These are phyloP conservation scores for Cordyceps fumosorosea DNA, from an alignment of 2,329 filamentous ascomycete genomes.

Conservation along the genomic window DNA sequence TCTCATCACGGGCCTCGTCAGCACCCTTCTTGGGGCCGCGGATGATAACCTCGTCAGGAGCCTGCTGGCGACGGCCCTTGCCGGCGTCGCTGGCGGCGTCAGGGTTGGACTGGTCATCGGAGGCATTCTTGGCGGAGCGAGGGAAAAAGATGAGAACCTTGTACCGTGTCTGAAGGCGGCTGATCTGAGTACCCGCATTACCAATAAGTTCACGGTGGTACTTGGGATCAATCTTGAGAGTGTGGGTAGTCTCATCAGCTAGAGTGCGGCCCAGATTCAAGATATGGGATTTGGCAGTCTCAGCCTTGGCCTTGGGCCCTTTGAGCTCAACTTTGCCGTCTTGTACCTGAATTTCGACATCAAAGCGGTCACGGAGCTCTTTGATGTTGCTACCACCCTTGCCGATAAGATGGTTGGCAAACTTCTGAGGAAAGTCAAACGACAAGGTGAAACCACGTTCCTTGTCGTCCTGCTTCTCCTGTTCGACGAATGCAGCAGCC, in stretches of 20 bases:
- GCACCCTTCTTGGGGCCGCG: slow-evolving; percentile 90
- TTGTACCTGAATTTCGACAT: slow-evolving; percentile 77
- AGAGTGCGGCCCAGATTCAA: slow-evolving; percentile 70
- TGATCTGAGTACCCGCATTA: slow-evolving; percentile 78
- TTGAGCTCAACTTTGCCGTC: slow-evolving; percentile 94
- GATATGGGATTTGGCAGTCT: slow-evolving; percentile 79
- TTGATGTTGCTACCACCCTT: slow-evolving; percentile 61
- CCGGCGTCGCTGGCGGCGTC: slow-evolving; percentile 65
- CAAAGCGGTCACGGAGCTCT: slow-evolving; percentile 59
- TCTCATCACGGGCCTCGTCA: slow-evolving; percentile 85
- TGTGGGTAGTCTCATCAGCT: slow-evolving; percentile 83
- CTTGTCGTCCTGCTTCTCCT: slow-evolving; percentile 87
- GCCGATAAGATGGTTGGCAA: slow-evolving; percentile 75
- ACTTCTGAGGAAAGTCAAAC: slow-evolving; percentile 94
- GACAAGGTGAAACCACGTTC: slow-evolving; percentile 80
- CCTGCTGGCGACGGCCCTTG: slow-evolving; percentile 64
- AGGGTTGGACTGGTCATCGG: slow-evolving; percentile 63
- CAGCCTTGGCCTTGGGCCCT: slow-evolving; percentile 90
- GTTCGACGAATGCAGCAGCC: slow-evolving; percentile 71
- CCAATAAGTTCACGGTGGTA: slow-evolving; percentile 94
- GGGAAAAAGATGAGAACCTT: slow-evolving; percentile 95
- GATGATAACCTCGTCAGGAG: slow-evolving; percentile 80
- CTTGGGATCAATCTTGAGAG: slow-evolving; percentile 85
- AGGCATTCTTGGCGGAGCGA: slow-evolving; percentile 49
- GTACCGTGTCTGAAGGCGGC: slow-evolving; percentile 86